These are phyloP conservation scores for Cyberlindnera euphorbiiphila DNA, from an alignment of 805 yeast genomes.

Conservation along the genomic window DNA sequence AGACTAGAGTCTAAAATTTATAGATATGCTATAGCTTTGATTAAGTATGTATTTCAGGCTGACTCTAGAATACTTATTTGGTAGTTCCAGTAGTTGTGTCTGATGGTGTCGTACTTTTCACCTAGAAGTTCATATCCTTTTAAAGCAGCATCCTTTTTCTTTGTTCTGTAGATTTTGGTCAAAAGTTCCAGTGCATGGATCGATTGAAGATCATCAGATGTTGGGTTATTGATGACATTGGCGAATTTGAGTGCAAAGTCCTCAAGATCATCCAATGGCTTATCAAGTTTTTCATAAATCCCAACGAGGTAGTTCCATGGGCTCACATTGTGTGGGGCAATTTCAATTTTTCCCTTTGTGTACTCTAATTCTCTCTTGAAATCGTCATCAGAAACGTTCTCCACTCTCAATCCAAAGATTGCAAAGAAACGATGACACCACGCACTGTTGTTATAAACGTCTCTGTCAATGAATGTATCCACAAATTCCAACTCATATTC, in stretches of 20 bases:
- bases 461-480: slow-evolving; percentile 46
- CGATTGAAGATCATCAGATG: slow-evolving; percentile 33
- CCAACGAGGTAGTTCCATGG: slow-evolving; percentile 83
- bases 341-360: slow-evolving; percentile 43
- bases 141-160: slow-evolving; percentile 33
- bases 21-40: too few species aligned
- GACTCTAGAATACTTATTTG: slow-evolving; percentile 26
- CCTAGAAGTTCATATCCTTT: slow-evolving; percentile 50
- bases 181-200: slow-evolving; percentile 62
- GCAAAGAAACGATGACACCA: slow-evolving; percentile 85
- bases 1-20: too few species aligned
- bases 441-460: slow-evolving; percentile 85
- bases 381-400: slow-evolving; percentile 15
- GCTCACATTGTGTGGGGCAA: slow-evolving; percentile 78
- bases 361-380: slow-evolving; percentile 50
- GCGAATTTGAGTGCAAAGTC: slow-evolving; percentile 44
- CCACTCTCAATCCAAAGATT: slow-evolving; percentile 26
- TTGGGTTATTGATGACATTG: slow-evolving; percentile 20
- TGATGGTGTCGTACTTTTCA: slow-evolving; percentile 53
- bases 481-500: slow-evolving; percentile 50
- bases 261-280: slow-evolving; percentile 37
- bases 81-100: slow-evolving; percentile 60
- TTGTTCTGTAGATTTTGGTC: slow-evolving; percentile 41
- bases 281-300: slow-evolving; percentile 34
- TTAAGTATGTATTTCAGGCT: not conserved